A percentile compares a stretch with the other conserved stretches of the same genome.
Conservation (phyloP, 2,329 filamentous ascomycete genomes). For the Diaporthe longicolla region DNA sequence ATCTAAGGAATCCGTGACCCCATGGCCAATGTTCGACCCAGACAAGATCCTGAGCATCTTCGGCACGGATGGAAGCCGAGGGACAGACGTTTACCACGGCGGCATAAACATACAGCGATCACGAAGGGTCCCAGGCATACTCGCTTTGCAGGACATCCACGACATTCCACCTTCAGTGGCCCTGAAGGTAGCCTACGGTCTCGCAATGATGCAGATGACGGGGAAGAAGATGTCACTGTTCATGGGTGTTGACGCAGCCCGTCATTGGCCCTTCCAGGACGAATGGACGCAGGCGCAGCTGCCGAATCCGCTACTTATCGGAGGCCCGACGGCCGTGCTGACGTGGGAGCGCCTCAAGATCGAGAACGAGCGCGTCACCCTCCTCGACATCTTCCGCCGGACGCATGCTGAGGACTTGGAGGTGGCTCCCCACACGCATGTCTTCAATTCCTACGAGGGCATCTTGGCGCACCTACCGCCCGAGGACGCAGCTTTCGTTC, state of each 20-base stretch:
- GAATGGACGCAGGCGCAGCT: slow-evolving; percentile 9
- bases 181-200: slow-evolving; percentile 1
- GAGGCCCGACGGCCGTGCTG: neutral
- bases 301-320: slow-evolving; percentile 4
- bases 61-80: neutral
- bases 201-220: slow-evolving; percentile 14
- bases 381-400: neutral
- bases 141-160: neutral
- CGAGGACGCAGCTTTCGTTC: slow-evolving; percentile 1
- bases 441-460: neutral
- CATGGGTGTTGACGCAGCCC: neutral
- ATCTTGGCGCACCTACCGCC: neutral
- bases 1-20: neutral
- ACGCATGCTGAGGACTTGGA: neutral
- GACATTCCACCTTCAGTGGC: neutral
- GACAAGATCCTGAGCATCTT: neutral
- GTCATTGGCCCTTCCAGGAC: slow-evolving; percentile 30
- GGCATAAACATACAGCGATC: neutral
- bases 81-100: neutral
- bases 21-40: slow-evolving; percentile 1
- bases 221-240: slow-evolving; percentile 3
- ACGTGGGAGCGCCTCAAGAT: slow-evolving; percentile 16
- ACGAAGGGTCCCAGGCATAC: neutral
- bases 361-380: too few species aligned
- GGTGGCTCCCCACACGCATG: slow-evolving; percentile 9